Evolutionary conservation across 768 basidiomycete species (phyloP), one percentile per base, ranked within the genome.

Genomic region (Lentinus brumalis): DNA sequence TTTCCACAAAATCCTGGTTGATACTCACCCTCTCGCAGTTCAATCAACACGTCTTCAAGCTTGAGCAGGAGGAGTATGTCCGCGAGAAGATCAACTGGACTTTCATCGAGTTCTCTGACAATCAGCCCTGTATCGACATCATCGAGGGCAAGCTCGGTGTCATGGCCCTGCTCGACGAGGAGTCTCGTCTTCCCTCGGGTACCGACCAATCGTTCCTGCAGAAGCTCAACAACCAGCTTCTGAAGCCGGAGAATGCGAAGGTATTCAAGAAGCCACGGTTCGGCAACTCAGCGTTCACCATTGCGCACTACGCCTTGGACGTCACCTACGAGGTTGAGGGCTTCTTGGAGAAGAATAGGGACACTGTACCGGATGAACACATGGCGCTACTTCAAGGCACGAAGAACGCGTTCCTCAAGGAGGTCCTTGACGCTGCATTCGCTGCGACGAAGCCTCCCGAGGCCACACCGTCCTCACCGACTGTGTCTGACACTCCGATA

Each of bases 211-310:
- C 96, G 7, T 94, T 98, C 77, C 81, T 98, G 42, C 92, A 92
- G 72, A 99, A 99, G 73, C 82, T 99, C 21, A 86, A 95, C 72
- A 79, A 79, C 16, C 94, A 97, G 70, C 86, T 98, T 46, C 73
- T 79, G 54, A 98, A 94, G 70, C 88, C 93, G 6, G 88, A 89
- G 63, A 89, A 91, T 77, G 92, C 91, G 71, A 81, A 81, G 15
- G 87, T 98, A 6, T 99, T 90, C 86, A 98, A 98, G 79, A 99
- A 98, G 76, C 96, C 97, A 38, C 86, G 97, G n/a, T 99, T 99
- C 73, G 96, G 96, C 49, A 96, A 94, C 71, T 89, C 94, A 40
- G 89, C 96, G 0, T 99, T 99, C 76, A 98, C 96, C 1, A 94
- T 99, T 67, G 92, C 96, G 9, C 97, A 99, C 72, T 99, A 99